phyloP scores from a whole-genome alignment of 352 stramenopile species.

The Phytophthora lateralis region DNA sequence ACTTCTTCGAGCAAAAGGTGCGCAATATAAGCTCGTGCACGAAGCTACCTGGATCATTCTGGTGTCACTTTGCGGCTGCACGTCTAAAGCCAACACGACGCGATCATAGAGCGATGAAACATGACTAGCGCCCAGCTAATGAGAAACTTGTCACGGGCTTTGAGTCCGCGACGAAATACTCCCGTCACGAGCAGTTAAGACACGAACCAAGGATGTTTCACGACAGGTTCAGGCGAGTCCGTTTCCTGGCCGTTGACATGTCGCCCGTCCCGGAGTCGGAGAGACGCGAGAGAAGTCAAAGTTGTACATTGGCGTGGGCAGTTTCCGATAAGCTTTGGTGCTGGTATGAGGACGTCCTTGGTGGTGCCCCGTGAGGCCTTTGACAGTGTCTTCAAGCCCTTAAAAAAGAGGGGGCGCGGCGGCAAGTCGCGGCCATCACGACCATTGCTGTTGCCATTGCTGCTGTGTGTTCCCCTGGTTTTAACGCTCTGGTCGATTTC shows the following conservation, averaged over 20 bases:
- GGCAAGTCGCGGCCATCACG: slow-evolving; percentile 8
- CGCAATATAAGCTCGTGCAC: no score
- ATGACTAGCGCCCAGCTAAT: no score
- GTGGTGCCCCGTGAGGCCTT: slow-evolving; percentile 14
- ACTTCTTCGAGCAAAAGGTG: no score
- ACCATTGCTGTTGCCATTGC: slow-evolving; percentile 13
- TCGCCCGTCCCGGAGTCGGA: neutral
- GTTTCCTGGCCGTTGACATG: slow-evolving; percentile 24
- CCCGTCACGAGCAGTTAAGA: neutral
- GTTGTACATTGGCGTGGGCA: neutral
- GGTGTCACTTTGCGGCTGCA: no score
- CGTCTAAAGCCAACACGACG: no score
- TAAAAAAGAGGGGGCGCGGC: slow-evolving; percentile 1
- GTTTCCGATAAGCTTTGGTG: slow-evolving; percentile 11
- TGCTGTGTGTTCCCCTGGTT: slow-evolving; percentile 17
- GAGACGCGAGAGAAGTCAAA: neutral
- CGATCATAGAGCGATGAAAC: no score
- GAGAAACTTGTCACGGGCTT: no score
- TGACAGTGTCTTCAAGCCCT: neutral
- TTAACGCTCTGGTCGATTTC: slow-evolving; percentile 26
- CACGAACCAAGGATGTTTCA: neutral
- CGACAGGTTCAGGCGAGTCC: slow-evolving; percentile 8
- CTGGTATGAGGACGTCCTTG: slow-evolving; percentile 15
- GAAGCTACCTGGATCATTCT: no score
- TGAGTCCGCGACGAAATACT: neutral